These are phyloP conservation scores for Hemileccinum rubropunctum DNA, from an alignment of 768 basidiomycete genomes.

Conservation along the genomic window DNA sequence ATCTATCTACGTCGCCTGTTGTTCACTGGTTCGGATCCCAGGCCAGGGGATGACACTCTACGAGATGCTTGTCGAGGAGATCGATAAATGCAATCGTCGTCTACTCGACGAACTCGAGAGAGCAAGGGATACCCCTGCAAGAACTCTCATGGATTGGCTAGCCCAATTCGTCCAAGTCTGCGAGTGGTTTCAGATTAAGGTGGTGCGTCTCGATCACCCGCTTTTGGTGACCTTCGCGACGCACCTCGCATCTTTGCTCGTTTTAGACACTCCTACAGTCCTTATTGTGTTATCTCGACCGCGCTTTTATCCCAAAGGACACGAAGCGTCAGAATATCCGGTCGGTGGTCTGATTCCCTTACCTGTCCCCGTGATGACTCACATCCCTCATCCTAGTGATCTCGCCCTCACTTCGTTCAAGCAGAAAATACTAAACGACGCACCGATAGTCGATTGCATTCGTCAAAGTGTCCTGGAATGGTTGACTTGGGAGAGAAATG, in stretches of 20 bases:
- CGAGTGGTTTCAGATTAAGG: constrained; percentile 61
- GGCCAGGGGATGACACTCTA: constrained; percentile 59
- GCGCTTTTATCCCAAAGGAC: constrained; percentile 51
- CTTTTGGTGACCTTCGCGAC: not conserved
- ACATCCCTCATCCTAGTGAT: constrained; percentile 34
- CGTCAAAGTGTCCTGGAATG: constrained; percentile 47
- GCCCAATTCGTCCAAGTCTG: constrained; percentile 51
- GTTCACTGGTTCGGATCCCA: constrained; percentile 49
- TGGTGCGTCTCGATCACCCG: constrained; percentile 44
- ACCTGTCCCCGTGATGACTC: not conserved
- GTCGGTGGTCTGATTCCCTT: constrained; percentile 32
- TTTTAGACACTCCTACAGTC: constrained; percentile 56
- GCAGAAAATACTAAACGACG: constrained; percentile 48
- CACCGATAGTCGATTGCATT: constrained; percentile 41
- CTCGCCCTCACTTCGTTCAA: constrained; percentile 58
- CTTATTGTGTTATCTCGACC: constrained; percentile 69
- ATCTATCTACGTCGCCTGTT: constrained; percentile 55
- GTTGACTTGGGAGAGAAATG: constrained; percentile 53
- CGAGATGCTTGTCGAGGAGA: constrained; percentile 51
- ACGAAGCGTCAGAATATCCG: constrained; percentile 39
- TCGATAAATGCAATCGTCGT: constrained; percentile 51
- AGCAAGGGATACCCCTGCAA: not conserved
- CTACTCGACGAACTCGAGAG: constrained; percentile 40
- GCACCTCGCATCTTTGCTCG: not conserved
- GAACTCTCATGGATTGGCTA: constrained; percentile 52